Conservation (phyloP, 192 early-diverging fungal species). For the Coemansia sp. region DNA sequence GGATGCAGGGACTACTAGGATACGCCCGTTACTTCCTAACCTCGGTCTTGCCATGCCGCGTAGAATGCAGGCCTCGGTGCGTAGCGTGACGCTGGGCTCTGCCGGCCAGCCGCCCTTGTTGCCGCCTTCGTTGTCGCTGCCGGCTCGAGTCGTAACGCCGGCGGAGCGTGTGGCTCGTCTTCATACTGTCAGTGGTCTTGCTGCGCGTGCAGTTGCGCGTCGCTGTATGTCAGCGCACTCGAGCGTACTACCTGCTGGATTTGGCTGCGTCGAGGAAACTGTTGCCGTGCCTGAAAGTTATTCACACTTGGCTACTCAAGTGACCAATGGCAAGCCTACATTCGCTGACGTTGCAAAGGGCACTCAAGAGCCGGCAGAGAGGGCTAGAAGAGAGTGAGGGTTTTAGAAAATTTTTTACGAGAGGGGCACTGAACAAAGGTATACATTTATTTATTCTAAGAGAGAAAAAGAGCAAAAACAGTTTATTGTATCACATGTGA, state of each 20-base stretch:
- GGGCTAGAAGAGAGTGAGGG: no score
- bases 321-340: slow-evolving; percentile 26
- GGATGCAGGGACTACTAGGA: background rate
- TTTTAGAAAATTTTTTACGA: no score
- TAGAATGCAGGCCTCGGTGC: slow-evolving; percentile 5
- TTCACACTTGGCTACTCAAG: background rate
- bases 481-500: no score
- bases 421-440: no score
- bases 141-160: slow-evolving; percentile 37
- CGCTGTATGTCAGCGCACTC: slow-evolving; percentile 52
- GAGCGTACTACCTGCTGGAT: slow-evolving; percentile 21
- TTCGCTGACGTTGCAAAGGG: slow-evolving; percentile 51
- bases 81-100: slow-evolving; percentile 39
- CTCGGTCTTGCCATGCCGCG: slow-evolving; percentile 4
- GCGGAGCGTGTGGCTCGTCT: slow-evolving; percentile 53
- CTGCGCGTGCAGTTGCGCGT: slow-evolving; percentile 51
- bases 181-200: slow-evolving; percentile 52
- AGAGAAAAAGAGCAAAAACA: no score
- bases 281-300: background rate
- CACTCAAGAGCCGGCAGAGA: background rate
- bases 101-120: slow-evolving; percentile 2
- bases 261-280: slow-evolving; percentile 26
- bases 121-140: background rate
- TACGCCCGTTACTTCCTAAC: slow-evolving; percentile 1
- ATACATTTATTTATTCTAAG: no score